phyloP scores from a whole-genome alignment of 495 filamentous ascomycete species.

The Talaromyces ruber region DNA sequence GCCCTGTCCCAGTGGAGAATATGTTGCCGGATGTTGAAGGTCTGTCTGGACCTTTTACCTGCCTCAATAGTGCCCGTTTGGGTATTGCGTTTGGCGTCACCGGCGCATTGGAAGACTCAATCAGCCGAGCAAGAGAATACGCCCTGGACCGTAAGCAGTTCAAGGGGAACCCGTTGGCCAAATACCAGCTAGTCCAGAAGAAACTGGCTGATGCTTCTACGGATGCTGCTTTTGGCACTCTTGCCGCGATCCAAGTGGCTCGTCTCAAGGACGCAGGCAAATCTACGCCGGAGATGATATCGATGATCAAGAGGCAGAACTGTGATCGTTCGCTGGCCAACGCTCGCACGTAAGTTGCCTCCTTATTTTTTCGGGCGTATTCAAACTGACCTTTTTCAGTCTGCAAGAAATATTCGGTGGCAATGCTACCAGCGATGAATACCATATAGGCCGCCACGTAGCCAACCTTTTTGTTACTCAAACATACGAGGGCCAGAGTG shows the following conservation, averaged over 20 bases:
- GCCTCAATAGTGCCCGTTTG: constrained; percentile 84
- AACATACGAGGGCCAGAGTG: constrained; percentile 95
- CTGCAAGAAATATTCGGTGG: constrained; percentile 95
- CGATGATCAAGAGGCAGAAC: constrained; percentile 97
- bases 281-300: constrained; percentile 91
- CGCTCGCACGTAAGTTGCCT: constrained; percentile 53
- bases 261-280: constrained; percentile 87
- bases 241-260: constrained; percentile 84
- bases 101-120: constrained; percentile 88
- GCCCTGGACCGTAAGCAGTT: constrained; percentile 91
- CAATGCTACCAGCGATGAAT: constrained; percentile 95
- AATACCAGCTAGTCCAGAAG: constrained; percentile 98
- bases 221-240: constrained; percentile 79
- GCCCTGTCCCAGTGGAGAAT: constrained; percentile 81
- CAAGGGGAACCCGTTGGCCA: constrained; percentile 90
- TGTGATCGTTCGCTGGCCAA: constrained; percentile 84
- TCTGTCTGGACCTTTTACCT: constrained; percentile 81
- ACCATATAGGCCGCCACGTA: constrained; percentile 88
- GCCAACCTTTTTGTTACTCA: constrained; percentile 96
- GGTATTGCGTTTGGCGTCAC: constrained; percentile 93
- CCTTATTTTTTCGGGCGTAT: neutral
- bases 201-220: constrained; percentile 90
- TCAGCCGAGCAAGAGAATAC: constrained; percentile 72
- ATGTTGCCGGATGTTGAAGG: constrained; percentile 93
- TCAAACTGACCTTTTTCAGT: constrained; percentile 24